phyloP scores from a whole-genome alignment of 805 yeast genomes.

The Yarrowia phangngaensis region DNA sequence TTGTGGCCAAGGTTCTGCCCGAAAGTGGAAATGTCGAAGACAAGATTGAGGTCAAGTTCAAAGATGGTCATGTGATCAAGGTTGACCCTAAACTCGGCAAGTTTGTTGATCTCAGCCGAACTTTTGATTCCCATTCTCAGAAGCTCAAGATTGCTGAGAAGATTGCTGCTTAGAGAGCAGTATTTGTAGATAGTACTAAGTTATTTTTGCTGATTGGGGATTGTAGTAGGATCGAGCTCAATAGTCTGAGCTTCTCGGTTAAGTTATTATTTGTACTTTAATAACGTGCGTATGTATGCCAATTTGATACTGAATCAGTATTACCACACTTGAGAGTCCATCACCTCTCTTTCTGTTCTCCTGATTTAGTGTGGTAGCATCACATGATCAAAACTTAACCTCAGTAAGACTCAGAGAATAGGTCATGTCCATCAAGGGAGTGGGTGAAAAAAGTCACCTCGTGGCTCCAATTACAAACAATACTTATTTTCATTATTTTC shows the following conservation, averaged over 20 bases:
- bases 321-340: too few relatives aligned
- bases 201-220: conserved; percentile 18
- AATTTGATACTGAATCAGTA: neutral
- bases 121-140: conserved; percentile 73
- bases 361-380: neutral
- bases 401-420: too few relatives aligned
- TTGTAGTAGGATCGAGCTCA: too few relatives aligned
- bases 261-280: too few relatives aligned
- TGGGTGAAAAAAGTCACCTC: too few relatives aligned
- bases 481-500: neutral
- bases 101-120: conserved; percentile 55
- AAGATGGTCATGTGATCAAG: conserved; percentile 64
- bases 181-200: conserved; percentile 21
- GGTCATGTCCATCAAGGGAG: too few relatives aligned
- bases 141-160: conserved; percentile 59
- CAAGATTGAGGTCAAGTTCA: conserved; percentile 29
- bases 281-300: neutral
- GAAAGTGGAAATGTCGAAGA: conserved; percentile 22
- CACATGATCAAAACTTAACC: conserved; percentile 19
- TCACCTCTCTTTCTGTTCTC: too few relatives aligned
- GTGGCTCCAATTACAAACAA: too few relatives aligned
- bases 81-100: conserved; percentile 56
- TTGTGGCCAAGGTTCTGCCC: conserved; percentile 21
- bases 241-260: too few relatives aligned
- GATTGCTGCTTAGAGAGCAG: conserved; percentile 10